phyloP scores from a whole-genome alignment of 208 protist genomes.

The Acanthamoeba royreba region DNA sequence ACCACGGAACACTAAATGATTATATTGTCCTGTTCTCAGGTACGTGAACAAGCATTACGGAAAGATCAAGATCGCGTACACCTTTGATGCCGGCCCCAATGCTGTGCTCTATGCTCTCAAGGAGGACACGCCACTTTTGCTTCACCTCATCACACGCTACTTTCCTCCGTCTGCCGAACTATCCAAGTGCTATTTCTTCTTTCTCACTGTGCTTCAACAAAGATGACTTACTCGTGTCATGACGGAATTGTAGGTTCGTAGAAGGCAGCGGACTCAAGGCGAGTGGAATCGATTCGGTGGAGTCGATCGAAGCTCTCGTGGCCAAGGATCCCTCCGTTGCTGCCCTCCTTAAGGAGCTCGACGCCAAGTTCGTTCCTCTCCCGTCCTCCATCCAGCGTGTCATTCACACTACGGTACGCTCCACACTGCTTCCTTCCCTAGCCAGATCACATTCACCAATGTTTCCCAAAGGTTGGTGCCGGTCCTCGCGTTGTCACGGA shows the following conservation, averaged over 20 bases:
- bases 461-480: background rate
- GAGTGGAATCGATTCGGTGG: background rate
- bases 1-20: background rate
- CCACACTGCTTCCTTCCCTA: background rate
- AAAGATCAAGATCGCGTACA: constrained; percentile 90
- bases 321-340: background rate
- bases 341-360: background rate
- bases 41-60: constrained; percentile 25
- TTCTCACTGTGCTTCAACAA: background rate
- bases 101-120: constrained; percentile 94
- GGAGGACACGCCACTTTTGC: constrained; percentile 83
- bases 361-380: background rate
- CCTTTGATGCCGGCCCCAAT: constrained; percentile 99
- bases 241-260: background rate
- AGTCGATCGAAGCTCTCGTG: background rate
- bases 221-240: too few relatives aligned
- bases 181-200: background rate
- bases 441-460: background rate
- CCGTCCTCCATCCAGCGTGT: background rate
- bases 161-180: constrained; percentile 78
- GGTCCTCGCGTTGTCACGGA: background rate
- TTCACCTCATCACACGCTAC: constrained; percentile 86
- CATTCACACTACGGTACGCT: background rate
- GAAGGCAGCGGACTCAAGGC: background rate
- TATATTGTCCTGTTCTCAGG: background rate